phyloP scores from a whole-genome alignment of 23 red algal species.

The Agarophyton chilense region DNA sequence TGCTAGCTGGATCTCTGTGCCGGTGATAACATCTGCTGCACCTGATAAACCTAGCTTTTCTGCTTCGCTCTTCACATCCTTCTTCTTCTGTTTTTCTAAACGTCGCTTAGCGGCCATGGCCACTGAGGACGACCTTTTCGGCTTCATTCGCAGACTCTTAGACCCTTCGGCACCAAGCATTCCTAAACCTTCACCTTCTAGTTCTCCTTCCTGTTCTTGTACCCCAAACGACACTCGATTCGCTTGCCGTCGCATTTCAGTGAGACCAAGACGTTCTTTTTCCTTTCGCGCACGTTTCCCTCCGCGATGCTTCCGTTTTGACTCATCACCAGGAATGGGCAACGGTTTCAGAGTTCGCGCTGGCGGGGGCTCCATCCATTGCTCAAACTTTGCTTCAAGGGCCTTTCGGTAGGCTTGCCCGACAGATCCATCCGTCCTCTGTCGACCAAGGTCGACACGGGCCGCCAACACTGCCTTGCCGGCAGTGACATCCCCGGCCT shows the following conservation, averaged over 20 bases:
- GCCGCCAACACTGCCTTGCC: slow-evolving; percentile 83
- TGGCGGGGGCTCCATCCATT: slow-evolving; percentile 83
- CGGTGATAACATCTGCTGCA: background rate
- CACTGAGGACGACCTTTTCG: slow-evolving; percentile 47
- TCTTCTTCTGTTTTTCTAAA: slow-evolving; percentile 58
- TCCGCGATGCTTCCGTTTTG: slow-evolving; percentile 70
- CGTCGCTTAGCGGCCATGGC: slow-evolving; percentile 46
- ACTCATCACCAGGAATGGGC: slow-evolving; percentile 78
- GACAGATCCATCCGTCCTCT: slow-evolving; percentile 50
- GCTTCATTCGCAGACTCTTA: slow-evolving; percentile 50
- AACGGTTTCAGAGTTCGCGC: slow-evolving; percentile 79
- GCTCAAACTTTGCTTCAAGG: slow-evolving; percentile 76
- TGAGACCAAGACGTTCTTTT: slow-evolving; percentile 81
- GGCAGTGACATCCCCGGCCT: slow-evolving; percentile 60
- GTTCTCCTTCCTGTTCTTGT: slow-evolving; percentile 59
- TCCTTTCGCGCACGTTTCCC: slow-evolving; percentile 74
- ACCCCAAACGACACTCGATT: slow-evolving; percentile 84
- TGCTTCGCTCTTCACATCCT: slow-evolving; percentile 43
- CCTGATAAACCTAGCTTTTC: slow-evolving; percentile 34
- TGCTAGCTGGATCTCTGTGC: slow-evolving; percentile 26
- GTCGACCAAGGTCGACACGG: slow-evolving; percentile 67
- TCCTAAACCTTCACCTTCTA: slow-evolving; percentile 72
- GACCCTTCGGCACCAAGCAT: slow-evolving; percentile 65
- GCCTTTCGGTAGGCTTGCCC: slow-evolving; percentile 52
- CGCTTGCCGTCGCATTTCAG: slow-evolving; percentile 67